Base-by-base conservation (phyloP, 2,329 filamentous ascomycete species). In the Fusarium musae region DNA sequence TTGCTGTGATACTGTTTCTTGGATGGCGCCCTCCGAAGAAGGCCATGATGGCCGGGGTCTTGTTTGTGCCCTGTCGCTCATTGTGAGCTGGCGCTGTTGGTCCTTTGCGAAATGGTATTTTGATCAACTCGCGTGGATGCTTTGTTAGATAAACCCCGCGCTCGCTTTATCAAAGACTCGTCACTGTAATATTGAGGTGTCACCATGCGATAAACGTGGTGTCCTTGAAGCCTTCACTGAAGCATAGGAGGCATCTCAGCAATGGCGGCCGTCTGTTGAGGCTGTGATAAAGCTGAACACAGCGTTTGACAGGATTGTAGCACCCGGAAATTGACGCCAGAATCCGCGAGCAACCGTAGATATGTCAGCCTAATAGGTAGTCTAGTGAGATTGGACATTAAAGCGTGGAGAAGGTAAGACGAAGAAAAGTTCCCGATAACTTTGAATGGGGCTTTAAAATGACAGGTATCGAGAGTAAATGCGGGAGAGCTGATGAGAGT, bases 271-370 rank as follows among this genome's bases (percentile, higher is more conserved):
- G 36, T 23, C 32, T 39, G 12, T 34, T 46, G 44, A 54, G n/a
- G 43, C 53, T 59, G 32, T 32, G 37, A 46, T 46, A 60, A 26
- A 44, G 43, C 52, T 62, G 68, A 65, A 63, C 58, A 43, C 37
- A 47, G 47, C 43, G 65, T 40, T 53, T 53, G 43, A 58, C 66
- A 70, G 70, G 54, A 53, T 44, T 43, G 70, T 72, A 39, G 39
- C 49, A 72, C 70, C 58, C 53, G 63, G 63, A 42, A 46, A 59
- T 49, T 62, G 70, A 58, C 43, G 37, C 50, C 58, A 43, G 34
- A 59, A 46, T 54, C 59, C 50, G 58, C 43, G 46, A 54, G 40
- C 52, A 66, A 73, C 57, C 30, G 34, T 50, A 28, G 66, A 32
- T 67, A 62, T 23, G 57, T 47, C 59, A 71, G 60, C 26, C 23